A percentile compares a stretch with the other conserved stretches of the same genome.
These are phyloP conservation scores for Cantharellus anzutake DNA, from an alignment of 768 basidiomycete genomes.

Conservation along the genomic window DNA sequence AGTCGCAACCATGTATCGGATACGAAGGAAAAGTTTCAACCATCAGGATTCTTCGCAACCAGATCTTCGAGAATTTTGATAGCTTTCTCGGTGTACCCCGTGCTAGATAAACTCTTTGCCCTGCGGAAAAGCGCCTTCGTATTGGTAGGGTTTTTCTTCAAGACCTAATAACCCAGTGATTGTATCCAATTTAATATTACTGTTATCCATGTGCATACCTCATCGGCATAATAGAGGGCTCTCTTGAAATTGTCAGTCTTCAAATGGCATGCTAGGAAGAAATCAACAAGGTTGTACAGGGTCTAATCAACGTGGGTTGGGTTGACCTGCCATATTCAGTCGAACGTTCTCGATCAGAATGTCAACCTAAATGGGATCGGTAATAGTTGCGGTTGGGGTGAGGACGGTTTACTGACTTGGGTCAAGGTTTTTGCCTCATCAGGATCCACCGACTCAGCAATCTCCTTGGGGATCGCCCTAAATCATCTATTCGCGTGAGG, in stretches of 20 bases:
- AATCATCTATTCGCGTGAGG: background rate
- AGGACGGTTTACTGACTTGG: background rate
- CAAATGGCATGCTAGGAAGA: conserved; percentile 42
- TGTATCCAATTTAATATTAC: too few species aligned
- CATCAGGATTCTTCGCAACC: conserved; percentile 40
- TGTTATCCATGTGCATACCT: conserved; percentile 22
- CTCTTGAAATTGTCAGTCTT: conserved; percentile 67
- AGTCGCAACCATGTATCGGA: background rate
- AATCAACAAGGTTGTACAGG: background rate
- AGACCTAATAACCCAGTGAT: conserved; percentile 29
- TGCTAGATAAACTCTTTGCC: conserved; percentile 58
- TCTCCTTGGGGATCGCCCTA: background rate
- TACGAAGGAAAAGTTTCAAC: conserved; percentile 17
- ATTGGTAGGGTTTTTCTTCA: conserved; percentile 56
- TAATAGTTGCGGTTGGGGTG: background rate
- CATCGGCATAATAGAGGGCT: conserved; percentile 62
- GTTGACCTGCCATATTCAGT: conserved; percentile 44
- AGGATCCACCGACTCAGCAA: background rate
- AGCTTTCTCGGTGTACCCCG: conserved; percentile 58
- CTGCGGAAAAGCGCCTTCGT: conserved; percentile 68
- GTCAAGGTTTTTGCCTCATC: conserved; percentile 5
- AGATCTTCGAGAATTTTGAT: conserved; percentile 44
- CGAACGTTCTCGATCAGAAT: conserved; percentile 64
- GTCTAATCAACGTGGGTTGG: background rate
- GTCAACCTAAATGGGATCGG: conserved; percentile 35